Evolutionary conservation across 1,284 basidiomycete species (phyloP), one percentile per base, ranked within the genome.

Genomic region (Phlebopus sp.): DNA sequence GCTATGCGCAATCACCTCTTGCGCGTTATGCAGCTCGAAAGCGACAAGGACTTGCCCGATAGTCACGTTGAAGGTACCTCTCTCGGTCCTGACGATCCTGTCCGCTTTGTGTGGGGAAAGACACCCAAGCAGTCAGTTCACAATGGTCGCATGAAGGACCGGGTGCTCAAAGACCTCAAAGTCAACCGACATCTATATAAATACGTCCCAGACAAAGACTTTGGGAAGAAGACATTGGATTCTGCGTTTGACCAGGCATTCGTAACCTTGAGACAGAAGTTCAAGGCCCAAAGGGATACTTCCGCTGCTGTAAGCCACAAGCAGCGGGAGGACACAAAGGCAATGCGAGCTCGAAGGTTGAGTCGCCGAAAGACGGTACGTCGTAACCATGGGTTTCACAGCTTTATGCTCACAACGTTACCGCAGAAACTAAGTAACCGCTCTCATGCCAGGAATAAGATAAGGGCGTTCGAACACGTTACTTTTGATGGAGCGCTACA

Each of bases 71-170:
- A 88, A 55, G 79, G 77, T 10, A 64, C 62, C 9, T 53, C 65
- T 1, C 55, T 82, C 2, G 65, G 65, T 3, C 53, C 69, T 6
- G 59, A 70, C 17, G 73, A 81, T 17, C 76, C 84, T 2, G 70
- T 89, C 9, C 81, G 86, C 13, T 88, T 88, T 56, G 81, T 86
- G 3, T 88, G 85, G 85, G 78, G 82, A 47, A 85, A 84, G 62
- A 88, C 85, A 1, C 71, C 76, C 8, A 84, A 79, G 51, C 83
- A 87, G 55, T 86, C 84, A 0, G 71, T 79, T 17, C 85, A 87
- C 55, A 88, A 88, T 50, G 69, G 71, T 5, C 73, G 75, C 6
- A 88, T 87, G 85, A 87, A 84, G 66, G 66, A 71, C 14, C 78
- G 80, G 14, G 61, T 87, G 11, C 59, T 87, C 19, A 67, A 68